phyloP scores from a whole-genome alignment of 345 rosid species.

The Combretum micranthum region DNA sequence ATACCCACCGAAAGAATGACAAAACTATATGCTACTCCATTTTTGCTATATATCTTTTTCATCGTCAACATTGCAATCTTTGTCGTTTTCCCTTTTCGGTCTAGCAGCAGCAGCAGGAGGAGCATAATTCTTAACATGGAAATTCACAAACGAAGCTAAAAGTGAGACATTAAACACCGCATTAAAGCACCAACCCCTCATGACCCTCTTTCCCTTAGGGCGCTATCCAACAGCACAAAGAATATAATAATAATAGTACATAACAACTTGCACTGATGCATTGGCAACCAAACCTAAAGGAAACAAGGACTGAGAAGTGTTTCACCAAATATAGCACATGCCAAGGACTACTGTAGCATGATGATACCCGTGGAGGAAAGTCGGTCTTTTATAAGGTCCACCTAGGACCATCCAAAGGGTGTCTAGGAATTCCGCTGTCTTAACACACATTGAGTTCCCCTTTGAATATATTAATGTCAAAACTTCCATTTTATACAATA shows the following conservation, averaged over 20 bases:
- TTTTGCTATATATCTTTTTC: no score
- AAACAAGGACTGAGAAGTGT: slow-evolving; percentile 40
- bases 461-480: no score
- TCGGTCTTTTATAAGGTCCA: slow-evolving; percentile 33
- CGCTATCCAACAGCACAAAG: slow-evolving; percentile 36
- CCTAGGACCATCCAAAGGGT: no score
- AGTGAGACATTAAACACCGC: slow-evolving; percentile 42
- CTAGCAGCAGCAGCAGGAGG: no score
- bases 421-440: no score
- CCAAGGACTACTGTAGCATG: slow-evolving; percentile 48
- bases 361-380: slow-evolving; percentile 72
- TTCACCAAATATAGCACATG: slow-evolving; percentile 50
- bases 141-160: slow-evolving; percentile 38
- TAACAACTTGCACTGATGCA: slow-evolving; percentile 47
- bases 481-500: no score
- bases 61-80: no score
- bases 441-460: no score
- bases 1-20: no score
- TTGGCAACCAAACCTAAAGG: slow-evolving; percentile 48
- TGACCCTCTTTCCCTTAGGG: slow-evolving; percentile 54
- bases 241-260: slow-evolving; percentile 57
- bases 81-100: no score
- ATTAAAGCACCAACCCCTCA: slow-evolving; percentile 56
- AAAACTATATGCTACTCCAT: no score
- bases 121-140: slow-evolving; percentile 38